Base-by-base conservation (phyloP, 768 basidiomycete genomes). In the Lanmaoa pseudosensibilis region DNA sequence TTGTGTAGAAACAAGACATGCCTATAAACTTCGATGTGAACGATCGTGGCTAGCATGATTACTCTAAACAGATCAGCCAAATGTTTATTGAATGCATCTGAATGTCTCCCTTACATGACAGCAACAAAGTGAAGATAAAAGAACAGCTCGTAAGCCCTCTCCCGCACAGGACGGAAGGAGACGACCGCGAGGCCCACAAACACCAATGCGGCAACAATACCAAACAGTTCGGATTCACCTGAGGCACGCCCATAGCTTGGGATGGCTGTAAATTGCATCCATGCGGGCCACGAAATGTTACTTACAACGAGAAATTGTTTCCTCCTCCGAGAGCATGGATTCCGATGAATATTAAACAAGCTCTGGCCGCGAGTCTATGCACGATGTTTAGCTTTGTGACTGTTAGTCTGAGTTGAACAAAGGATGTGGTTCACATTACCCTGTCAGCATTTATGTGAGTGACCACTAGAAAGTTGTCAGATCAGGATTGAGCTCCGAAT, bases 61-160 rank as follows among this genome's bases (percentile, higher is more conserved):
- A 34, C 74, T 49, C 43, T 66, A 37, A 18, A 23, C 5, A 21
- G 19, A 11, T 53, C 78, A 79, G 51, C 77, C 71, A 55, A 81
- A 80, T 30, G 80, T n/a, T 41, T 21, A 27, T 19, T n/a, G 8
- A 13, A 44, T 16, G 13, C 11, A 8, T n/a, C 11, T 12, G 27
- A 21, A 18, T 12, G 5, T 11, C 18, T 9, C 21, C 57, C 77
- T 63, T 56, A 78, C 78, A 74, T 52, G 49, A 76, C 68, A 36
- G 78, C 65, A 6, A 77, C 33, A 46, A 80, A 74, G 62, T 86
- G 85, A 3, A 73, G 38, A 27, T 75, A 60, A 45, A 80, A 69
- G 70, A 86, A 86, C 12, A 79, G 27, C 60, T 85, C 82, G 50
- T 83, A 85, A 0, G 64, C 66, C 6, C 67, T 67, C n/a, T 73